A percentile compares a stretch with the other conserved stretches of the same genome.
phyloP scores from a whole-genome alignment of 2,329 filamentous ascomycete species.

The Nemania sp. region DNA sequence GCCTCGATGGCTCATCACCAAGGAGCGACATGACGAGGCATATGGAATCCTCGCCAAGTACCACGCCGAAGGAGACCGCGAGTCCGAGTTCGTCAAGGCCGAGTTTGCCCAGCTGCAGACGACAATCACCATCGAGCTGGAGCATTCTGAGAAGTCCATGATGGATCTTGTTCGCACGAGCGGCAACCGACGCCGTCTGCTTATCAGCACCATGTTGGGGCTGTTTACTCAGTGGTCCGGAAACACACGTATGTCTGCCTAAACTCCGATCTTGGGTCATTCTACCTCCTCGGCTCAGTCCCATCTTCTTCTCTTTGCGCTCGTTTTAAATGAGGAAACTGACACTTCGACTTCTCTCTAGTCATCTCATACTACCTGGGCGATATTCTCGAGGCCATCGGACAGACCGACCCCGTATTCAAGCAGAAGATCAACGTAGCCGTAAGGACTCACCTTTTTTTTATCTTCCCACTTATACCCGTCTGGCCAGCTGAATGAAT shows the following conservation, averaged over 20 bases:
- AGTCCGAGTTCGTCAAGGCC: conserved; percentile 54
- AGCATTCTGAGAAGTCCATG: conserved; percentile 53
- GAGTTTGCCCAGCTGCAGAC: conserved; percentile 61
- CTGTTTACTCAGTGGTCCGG: conserved; percentile 45
- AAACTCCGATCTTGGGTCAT: neutral
- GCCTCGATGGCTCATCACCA: conserved; percentile 61
- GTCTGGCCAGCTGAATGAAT: neutral
- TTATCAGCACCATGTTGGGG: conserved; percentile 46
- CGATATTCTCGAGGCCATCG: conserved; percentile 51
- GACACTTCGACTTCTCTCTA: conserved; percentile 32
- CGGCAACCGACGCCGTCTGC: conserved; percentile 46
- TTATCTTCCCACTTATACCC: neutral
- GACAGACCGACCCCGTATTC: conserved; percentile 45
- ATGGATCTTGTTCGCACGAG: conserved; percentile 47
- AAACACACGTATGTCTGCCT: conserved; percentile 26
- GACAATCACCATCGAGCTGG: conserved; percentile 58
- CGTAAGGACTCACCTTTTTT: conserved; percentile 15
- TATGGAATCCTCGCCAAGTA: conserved; percentile 52
- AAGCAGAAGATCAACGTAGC: conserved; percentile 54
- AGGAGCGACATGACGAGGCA: conserved; percentile 56
- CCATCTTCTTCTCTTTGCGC: neutral
- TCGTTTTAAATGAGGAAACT: neutral
- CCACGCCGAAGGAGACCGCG: conserved; percentile 51
- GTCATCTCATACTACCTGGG: conserved; percentile 49
- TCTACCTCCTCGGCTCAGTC: too few relatives aligned